Conservation (phyloP, 805 yeast species). For the Candida sithepensis region DNA sequence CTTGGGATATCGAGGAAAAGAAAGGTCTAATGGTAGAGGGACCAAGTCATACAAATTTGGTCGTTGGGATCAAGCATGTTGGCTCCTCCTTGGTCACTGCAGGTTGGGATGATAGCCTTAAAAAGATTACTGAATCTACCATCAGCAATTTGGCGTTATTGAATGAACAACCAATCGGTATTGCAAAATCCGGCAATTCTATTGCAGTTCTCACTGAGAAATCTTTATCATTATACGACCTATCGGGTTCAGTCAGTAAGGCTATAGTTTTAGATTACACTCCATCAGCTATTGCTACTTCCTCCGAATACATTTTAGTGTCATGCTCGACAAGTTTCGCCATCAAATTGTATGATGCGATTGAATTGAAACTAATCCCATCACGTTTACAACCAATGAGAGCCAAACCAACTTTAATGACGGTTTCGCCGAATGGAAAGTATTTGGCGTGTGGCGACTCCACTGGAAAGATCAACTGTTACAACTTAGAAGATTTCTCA, state of each 20-base stretch:
- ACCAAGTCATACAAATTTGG: constrained; percentile 59
- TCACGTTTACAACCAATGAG: constrained; percentile 40
- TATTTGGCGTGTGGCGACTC: constrained; percentile 82
- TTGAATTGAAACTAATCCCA: constrained; percentile 9
- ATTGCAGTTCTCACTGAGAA: constrained; percentile 46
- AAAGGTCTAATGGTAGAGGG: constrained; percentile 36
- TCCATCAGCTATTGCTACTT: constrained; percentile 45
- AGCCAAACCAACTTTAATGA: constrained; percentile 58
- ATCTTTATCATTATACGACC: constrained; percentile 32
- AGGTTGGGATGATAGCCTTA: constrained; percentile 88
- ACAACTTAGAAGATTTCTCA: constrained; percentile 47
- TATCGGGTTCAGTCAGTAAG: constrained; percentile 28
- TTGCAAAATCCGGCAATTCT: constrained; percentile 34
- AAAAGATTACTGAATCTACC: constrained; percentile 30
- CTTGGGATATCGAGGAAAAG: constrained; percentile 48
- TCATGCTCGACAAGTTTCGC: constrained; percentile 41
- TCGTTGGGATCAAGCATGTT: constrained; percentile 45
- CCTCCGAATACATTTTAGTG: constrained; percentile 42
- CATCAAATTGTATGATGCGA: constrained; percentile 36
- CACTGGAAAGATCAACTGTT: constrained; percentile 81
- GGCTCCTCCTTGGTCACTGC: constrained; percentile 32
- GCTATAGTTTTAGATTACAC: constrained; percentile 32
- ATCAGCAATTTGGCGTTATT: constrained; percentile 31
- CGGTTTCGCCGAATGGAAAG: constrained; percentile 67
- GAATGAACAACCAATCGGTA: constrained; percentile 46